These are phyloP conservation scores for Talaromyces sp. DNA, from an alignment of 2,329 filamentous ascomycete species.

Conservation along the genomic window DNA sequence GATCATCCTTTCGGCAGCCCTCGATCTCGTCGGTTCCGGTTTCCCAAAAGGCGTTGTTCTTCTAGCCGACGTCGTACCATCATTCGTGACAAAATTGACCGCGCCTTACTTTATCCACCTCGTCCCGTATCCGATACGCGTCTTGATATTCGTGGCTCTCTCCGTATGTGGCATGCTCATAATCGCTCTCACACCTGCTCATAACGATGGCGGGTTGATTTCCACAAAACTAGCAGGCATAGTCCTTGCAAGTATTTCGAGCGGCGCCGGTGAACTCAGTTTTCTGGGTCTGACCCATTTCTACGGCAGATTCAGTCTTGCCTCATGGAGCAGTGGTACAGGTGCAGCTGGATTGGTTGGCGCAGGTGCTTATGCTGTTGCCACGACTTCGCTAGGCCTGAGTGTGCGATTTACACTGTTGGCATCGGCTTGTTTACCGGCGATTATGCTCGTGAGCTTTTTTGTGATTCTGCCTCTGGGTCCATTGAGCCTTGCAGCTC, in stretches of 20 bases:
- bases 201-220: slow-evolving; percentile 58
- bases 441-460: slow-evolving; percentile 78
- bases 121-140: slow-evolving; percentile 73
- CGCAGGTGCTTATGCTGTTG: slow-evolving; percentile 79
- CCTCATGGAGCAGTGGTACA: slow-evolving; percentile 89
- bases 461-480: slow-evolving; percentile 73
- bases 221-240: slow-evolving; percentile 77
- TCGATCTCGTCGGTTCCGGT: slow-evolving; percentile 83
- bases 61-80: slow-evolving; percentile 86
- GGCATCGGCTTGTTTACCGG: slow-evolving; percentile 72
- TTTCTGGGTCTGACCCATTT: slow-evolving; percentile 90
- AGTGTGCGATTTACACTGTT: slow-evolving; percentile 71
- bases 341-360: slow-evolving; percentile 85
- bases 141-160: slow-evolving; percentile 69
- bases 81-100: slow-evolving; percentile 80
- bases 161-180: slow-evolving; percentile 86
- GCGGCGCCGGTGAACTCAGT: slow-evolving; percentile 82
- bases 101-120: slow-evolving; percentile 92
- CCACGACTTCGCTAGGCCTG: slow-evolving; percentile 76
- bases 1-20: slow-evolving; percentile 89
- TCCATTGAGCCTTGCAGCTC: slow-evolving; percentile 53
- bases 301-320: slow-evolving; percentile 82
- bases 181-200: slow-evolving; percentile 71
- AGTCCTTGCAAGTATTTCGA: slow-evolving; percentile 77
- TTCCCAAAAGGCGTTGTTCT: slow-evolving; percentile 91